phyloP scores from a whole-genome alignment of 2,329 filamentous ascomycete genomes.

The Uncinocarpus reesii region DNA sequence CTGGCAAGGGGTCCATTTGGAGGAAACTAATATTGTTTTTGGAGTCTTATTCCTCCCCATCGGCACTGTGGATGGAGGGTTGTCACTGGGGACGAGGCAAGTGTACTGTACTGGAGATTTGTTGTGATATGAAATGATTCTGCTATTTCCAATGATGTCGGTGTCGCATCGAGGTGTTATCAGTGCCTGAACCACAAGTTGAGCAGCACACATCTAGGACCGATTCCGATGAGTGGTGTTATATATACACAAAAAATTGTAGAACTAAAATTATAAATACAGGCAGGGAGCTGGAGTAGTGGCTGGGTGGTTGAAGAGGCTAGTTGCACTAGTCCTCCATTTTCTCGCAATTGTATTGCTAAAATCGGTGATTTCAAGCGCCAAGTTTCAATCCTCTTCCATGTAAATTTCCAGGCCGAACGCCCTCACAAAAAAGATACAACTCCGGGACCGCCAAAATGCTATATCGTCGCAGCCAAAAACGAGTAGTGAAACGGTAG shows the following conservation, averaged over 20 bases:
- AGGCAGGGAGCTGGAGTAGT: neutral
- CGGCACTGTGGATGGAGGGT: neutral
- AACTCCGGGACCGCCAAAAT: slow-evolving; percentile 9
- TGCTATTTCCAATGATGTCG: no score
- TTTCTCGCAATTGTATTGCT: neutral
- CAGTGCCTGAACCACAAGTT: no score
- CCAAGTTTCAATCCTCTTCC: neutral
- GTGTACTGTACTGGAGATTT: no score
- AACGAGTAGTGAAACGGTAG: neutral
- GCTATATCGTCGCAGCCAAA: slow-evolving; percentile 2
- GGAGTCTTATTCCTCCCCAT: neutral
- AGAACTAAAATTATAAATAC: neutral
- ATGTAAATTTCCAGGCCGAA: neutral
- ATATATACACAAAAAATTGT: neutral
- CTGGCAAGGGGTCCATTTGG: neutral
- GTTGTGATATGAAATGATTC: no score
- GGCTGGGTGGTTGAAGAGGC: neutral
- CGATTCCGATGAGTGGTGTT: neutral
- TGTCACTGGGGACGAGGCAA: no score
- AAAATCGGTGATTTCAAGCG: neutral
- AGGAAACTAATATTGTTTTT: neutral
- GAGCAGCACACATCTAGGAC: no score
- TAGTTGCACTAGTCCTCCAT: neutral
- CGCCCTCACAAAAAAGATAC: slow-evolving; percentile 4
- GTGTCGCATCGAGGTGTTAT: no score